phyloP scores from a whole-genome alignment of 495 filamentous ascomycete genomes.

The Neurospora sp. region DNA sequence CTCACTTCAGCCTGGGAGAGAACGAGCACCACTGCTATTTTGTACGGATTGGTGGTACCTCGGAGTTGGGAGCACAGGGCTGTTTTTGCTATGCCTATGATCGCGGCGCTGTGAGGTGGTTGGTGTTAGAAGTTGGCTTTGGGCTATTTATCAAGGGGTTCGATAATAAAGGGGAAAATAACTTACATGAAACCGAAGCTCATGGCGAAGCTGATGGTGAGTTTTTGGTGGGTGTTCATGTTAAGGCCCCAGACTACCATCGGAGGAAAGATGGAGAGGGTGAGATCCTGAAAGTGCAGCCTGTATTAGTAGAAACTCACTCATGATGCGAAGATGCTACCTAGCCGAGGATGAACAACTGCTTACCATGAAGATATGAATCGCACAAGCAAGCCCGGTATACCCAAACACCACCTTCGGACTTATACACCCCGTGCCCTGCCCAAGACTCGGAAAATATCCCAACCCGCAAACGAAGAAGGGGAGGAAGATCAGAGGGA shows the following conservation, averaged over 20 bases:
- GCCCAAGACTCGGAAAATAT: not conserved
- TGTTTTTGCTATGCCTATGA: no score
- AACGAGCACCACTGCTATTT: no score
- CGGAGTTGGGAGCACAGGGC: no score
- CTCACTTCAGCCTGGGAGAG: no score
- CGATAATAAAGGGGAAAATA: not conserved
- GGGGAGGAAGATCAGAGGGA: not conserved
- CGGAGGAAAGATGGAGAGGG: no score
- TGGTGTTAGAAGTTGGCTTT: not conserved
- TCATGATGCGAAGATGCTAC: no score
- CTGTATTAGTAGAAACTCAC: no score
- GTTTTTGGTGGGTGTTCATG: not conserved
- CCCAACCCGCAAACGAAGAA: not conserved
- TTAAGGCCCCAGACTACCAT: not conserved
- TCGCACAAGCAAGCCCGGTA: not conserved
- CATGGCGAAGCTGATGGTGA: not conserved
- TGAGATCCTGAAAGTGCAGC: no score
- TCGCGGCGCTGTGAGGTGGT: no score
- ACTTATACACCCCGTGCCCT: not conserved
- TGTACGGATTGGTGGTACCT: no score
- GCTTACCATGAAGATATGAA: not conserved
- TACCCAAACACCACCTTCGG: not conserved
- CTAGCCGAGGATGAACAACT: no score
- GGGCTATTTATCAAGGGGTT: not conserved
- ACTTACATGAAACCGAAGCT: not conserved